Percentiles rank a stretch among this genome's conserved stretches.
phyloP scores from a whole-genome alignment of 129 eudicot species.

The Heracleum sosnowskyi region DNA sequence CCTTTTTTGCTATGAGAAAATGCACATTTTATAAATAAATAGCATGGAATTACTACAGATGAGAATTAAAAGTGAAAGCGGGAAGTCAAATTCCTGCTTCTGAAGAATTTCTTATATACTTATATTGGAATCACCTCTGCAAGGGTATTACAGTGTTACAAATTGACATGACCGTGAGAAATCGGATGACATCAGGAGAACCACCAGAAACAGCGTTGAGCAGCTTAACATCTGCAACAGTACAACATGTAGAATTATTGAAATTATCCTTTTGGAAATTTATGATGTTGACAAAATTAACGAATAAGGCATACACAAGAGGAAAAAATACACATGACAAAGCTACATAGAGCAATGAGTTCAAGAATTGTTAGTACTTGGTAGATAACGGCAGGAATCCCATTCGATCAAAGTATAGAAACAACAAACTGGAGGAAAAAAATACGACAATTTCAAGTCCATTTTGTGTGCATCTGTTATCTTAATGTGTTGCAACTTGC shows the following conservation, averaged over 20 bases:
- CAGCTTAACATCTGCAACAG: constrained; percentile 62
- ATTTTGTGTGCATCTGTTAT: not conserved
- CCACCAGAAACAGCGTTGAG: constrained; percentile 56
- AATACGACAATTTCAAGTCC: not conserved
- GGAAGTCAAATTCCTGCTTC: constrained; percentile 7
- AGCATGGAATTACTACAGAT: not conserved
- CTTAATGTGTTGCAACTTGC: not conserved
- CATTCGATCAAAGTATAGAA: not conserved
- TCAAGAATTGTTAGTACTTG: not conserved
- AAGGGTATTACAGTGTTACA: constrained; percentile 92
- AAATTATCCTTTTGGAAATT: not conserved
- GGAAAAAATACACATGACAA: not conserved
- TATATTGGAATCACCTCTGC: constrained; percentile 43
- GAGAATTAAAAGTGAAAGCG: not conserved
- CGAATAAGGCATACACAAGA: not conserved
- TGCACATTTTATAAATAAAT: constrained; percentile 8
- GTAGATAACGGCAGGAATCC: not conserved
- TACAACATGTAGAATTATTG: constrained; percentile 6
- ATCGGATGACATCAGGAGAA: constrained; percentile 62
- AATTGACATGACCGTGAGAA: constrained; percentile 86
- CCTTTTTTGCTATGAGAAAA: constrained; percentile 55
- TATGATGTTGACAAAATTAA: constrained; percentile 6
- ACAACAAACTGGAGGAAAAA: not conserved
- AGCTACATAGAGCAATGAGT: not conserved
- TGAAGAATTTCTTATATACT: not conserved